Base-by-base conservation (phyloP, 768 basidiomycete species). In the Gymnopilus dilepis region DNA sequence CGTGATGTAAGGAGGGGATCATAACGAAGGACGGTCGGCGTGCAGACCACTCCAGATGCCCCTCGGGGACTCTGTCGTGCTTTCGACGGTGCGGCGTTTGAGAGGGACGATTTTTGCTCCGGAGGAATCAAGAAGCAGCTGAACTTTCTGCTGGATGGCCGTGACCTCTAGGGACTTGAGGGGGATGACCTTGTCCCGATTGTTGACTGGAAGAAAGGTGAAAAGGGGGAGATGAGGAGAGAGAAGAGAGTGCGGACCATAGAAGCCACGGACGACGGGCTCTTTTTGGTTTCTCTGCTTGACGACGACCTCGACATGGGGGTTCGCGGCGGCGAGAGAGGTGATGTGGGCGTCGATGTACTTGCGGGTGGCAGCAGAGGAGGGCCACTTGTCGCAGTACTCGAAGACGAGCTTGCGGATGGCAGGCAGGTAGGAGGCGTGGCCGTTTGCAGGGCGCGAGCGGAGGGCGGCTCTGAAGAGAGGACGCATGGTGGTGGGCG, bases 11-110 rank as follows among this genome's bases (percentile, higher is more conserved):
- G 61, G 62, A 63, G 62, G 56, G 55, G 63, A 63, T 75, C 72
- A 85, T 61, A 84, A 76, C 11, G 67, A 57, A 17, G 90, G 88
- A 58, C 88, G 84, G 68, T 87, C 85, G 65, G 90, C 90, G 67
- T 96, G 94, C 63, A 95, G 76, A 19, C 94, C 92, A 71, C 89
- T 91, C 94, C 93, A 95, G 65, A 95, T 92, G 56, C 94, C 94
- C 72, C 94, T 87, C 9, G 91, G 82, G 17, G 92, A 84, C 77
- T 92, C 91, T 52, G 89, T 87, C 28, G 84, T 85, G 70, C 90
- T 92, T 79, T 92, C 87, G 28, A 97, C 89, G 17, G 84, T 80
- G 61, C 86, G 82, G 66, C 89, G 84, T 72, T 94, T 94, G 69
- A 95, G 77, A 13, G 88, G 81, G 71, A 87, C 88, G 59, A 96